A percentile compares a stretch with the other conserved stretches of the same genome.
Conservation (phyloP, 768 basidiomycete species). For the Pilatotrama ljubarskyi region DNA sequence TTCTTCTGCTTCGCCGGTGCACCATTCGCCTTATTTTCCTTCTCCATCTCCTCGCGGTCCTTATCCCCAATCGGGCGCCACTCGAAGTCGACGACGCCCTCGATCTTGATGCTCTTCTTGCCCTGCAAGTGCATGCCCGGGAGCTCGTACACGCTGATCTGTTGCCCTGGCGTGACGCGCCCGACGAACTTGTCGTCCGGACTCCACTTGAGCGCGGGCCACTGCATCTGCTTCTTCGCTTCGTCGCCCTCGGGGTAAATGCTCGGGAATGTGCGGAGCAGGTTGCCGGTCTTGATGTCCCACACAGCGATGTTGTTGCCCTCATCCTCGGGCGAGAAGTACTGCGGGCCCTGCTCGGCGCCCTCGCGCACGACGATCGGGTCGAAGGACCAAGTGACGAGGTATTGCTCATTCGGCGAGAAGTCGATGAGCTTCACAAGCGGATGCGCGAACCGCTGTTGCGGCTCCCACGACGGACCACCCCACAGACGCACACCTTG, state of each 20-base stretch:
- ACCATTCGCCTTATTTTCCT: constrained; percentile 34
- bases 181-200: constrained; percentile 95
- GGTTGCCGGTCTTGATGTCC: constrained; percentile 92
- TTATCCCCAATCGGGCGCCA: constrained; percentile 95
- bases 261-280: constrained; percentile 88
- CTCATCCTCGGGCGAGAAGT: constrained; percentile 91
- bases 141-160: constrained; percentile 95
- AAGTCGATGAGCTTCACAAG: constrained; percentile 95
- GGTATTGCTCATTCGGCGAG: constrained; percentile 93
- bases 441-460: constrained; percentile 92
- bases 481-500: constrained; percentile 97
- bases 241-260: constrained; percentile 59
- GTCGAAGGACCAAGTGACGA: constrained; percentile 97
- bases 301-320: constrained; percentile 98
- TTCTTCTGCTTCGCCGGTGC: constrained; percentile 57
- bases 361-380: constrained; percentile 85
- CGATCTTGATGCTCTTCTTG: constrained; percentile 96
- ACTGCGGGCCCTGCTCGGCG: constrained; percentile 78
- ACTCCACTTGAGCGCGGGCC: constrained; percentile 98
- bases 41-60: constrained; percentile 74
- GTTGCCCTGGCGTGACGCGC: constrained; percentile 83
- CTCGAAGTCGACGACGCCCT: constrained; percentile 97
- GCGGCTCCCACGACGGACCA: constrained; percentile 84
- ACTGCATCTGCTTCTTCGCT: constrained; percentile 81
- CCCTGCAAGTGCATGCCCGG: constrained; percentile 92